Evolutionary conservation across 31 red algal genomes (phyloP), one percentile per base, ranked within the genome.

Genomic region (Odonthalia washingtoniensis): DNA sequence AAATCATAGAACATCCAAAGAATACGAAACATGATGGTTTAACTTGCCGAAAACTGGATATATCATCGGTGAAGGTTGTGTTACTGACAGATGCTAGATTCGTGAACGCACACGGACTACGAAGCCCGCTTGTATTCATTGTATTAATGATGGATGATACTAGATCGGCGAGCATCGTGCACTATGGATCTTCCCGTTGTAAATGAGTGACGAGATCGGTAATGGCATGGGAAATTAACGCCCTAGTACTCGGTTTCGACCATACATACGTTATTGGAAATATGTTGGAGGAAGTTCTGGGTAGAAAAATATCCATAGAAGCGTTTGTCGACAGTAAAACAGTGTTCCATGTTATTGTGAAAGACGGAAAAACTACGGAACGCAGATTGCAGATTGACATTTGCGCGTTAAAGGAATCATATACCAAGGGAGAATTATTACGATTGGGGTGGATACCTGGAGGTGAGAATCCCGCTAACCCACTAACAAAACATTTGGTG

Each of bases 191-290:
- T 41, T 76, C 73, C 17, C 60, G 27, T 28, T 65, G 46, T 30
- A 60, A 65, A 65, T 3, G 77, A 70, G 77, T 81, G 5, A 68
- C 42, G 3, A 28, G 77, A 5, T 81, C 77, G 16, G 77, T 81
- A 3, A 81, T 81, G 77, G 77, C 77, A 65, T 43, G 46, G 21
- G 74, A 78, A 30, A 78, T 78, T 28, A 16, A 53, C 30, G 74
- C 74, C 9, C 28, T 78, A 53, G 36, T 70, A 16, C 6, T 65
- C 45, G 46, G 77, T 6, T 81, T 68, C 65, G 77, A 81, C 40
- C 31, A 28, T 57, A 40, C 74, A n/a, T 78, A 57, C 39, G 17
- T 43, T 30, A 30, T 40, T 14, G 14, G 39, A 17, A 40, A 78
- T 65, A 81, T 81, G 30, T 4, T 70, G 4, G 44, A 60, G 17